Conservation (phyloP, 805 yeast genomes). For the Kodamaea nitidulidarum region DNA sequence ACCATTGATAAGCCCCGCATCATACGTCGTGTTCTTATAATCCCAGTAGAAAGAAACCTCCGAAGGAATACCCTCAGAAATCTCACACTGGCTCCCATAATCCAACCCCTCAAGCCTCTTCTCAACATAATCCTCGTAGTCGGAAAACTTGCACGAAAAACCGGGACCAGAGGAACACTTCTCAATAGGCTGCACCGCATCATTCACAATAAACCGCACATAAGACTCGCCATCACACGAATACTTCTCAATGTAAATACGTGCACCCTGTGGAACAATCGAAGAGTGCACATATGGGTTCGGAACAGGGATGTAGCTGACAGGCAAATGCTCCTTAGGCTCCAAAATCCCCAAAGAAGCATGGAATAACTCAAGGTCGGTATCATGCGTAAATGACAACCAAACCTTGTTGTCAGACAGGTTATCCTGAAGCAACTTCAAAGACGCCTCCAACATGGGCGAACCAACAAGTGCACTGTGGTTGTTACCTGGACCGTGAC, state of each 20-base stretch:
- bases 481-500: conserved; percentile 61
- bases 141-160: conserved; percentile 37
- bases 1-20: conserved; percentile 11
- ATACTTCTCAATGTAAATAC: conserved; percentile 36
- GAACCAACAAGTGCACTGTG: conserved; percentile 58
- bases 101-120: conserved; percentile 24
- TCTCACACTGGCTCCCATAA: conserved; percentile 27
- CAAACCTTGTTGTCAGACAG: conserved; percentile 48
- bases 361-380: conserved; percentile 57
- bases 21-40: conserved; percentile 15
- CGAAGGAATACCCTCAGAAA: conserved; percentile 16
- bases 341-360: conserved; percentile 60
- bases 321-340: conserved; percentile 40
- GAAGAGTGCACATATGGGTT: conserved; percentile 42
- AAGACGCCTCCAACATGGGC: conserved; percentile 46
- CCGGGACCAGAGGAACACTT: conserved; percentile 39
- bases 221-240: conserved; percentile 28
- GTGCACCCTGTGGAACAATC: conserved; percentile 41
- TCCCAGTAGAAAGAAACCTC: conserved; percentile 24
- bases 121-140: conserved; percentile 29
- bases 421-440: conserved; percentile 45
- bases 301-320: conserved; percentile 45
- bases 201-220: conserved; percentile 38
- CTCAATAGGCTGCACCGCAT: conserved; percentile 37
- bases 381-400: conserved; percentile 74